These are phyloP conservation scores for Amanita thiersii DNA, from an alignment of 768 basidiomycete species.

Conservation along the genomic window DNA sequence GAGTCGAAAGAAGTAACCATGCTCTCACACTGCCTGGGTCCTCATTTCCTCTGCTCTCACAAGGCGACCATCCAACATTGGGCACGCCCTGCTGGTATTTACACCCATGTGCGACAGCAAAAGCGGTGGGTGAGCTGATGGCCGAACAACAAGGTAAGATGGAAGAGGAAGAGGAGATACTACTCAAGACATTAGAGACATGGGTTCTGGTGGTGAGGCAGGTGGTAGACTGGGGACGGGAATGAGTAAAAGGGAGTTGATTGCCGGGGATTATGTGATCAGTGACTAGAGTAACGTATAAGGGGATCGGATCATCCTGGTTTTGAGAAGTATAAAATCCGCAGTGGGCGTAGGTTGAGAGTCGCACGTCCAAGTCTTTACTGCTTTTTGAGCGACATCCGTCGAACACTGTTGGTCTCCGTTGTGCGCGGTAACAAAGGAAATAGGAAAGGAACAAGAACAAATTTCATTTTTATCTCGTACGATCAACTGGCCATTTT, in stretches of 20 bases:
- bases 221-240: constrained; percentile 36
- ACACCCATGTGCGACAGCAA: constrained; percentile 77
- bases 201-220: constrained; percentile 76
- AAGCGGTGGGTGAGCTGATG: constrained; percentile 63
- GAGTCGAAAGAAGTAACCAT: constrained; percentile 40
- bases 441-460: too few species aligned
- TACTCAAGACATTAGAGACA: constrained; percentile 43
- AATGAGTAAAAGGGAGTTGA: background rate
- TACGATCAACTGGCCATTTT: constrained; percentile 14
- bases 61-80: constrained; percentile 79
- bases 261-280: background rate
- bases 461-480: too few species aligned
- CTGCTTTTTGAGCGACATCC: too few species aligned
- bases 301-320: too few species aligned
- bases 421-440: too few species aligned
- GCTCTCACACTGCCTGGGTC: constrained; percentile 42
- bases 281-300: too few species aligned
- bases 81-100: constrained; percentile 77
- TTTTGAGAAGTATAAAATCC: too few species aligned
- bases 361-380: too few species aligned
- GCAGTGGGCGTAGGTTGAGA: background rate
- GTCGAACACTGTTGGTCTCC: too few species aligned
- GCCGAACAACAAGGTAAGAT: constrained; percentile 31
- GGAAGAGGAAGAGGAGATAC: constrained; percentile 20
- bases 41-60: constrained; percentile 71